phyloP scores from a whole-genome alignment of 108 stramenopile species.

The Mediolabrus comicus region DNA sequence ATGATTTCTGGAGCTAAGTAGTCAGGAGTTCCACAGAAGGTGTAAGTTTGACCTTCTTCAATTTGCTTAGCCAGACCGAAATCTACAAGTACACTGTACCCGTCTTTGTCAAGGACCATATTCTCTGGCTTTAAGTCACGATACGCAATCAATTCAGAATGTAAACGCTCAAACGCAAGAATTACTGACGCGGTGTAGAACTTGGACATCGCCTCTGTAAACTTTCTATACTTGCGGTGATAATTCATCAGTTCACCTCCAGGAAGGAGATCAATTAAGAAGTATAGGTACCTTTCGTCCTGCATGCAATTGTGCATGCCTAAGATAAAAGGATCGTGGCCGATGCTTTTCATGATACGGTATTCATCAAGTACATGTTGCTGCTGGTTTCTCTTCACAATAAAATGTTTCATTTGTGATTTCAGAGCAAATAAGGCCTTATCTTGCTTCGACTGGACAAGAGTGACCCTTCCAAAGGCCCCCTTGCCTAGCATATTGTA shows the following conservation, averaged over 20 bases:
- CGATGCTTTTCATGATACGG: constrained; percentile 42
- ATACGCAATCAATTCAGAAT: constrained; percentile 57
- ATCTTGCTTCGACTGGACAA: constrained; percentile 15
- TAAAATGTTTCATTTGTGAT: constrained; percentile 50
- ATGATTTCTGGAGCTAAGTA: constrained; percentile 75
- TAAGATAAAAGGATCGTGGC: constrained; percentile 43
- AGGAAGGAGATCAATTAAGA: constrained; percentile 53
- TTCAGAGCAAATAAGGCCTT: constrained; percentile 62
- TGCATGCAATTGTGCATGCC: constrained; percentile 38
- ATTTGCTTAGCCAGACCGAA: constrained; percentile 68
- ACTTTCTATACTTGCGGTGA: constrained; percentile 11
- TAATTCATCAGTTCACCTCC: constrained; percentile 61
- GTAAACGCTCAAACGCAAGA: constrained; percentile 44
- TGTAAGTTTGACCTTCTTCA: constrained; percentile 43
- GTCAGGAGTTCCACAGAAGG: constrained; percentile 68
- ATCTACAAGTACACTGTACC: constrained; percentile 62
- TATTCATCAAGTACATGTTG: constrained; percentile 50
- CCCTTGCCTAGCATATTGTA: constrained; percentile 34
- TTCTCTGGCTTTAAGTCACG: constrained; percentile 80
- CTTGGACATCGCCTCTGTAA: constrained; percentile 39
- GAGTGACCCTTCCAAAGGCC: constrained; percentile 42
- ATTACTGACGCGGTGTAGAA: constrained; percentile 52
- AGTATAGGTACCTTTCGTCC: constrained; percentile 47
- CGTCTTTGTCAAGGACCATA: constrained; percentile 54
- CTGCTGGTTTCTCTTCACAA: constrained; percentile 53